Percentiles rank a stretch among this genome's conserved stretches.
Conservation (phyloP, 148 eudicot genomes). For the Camellia sinensis region DNA sequence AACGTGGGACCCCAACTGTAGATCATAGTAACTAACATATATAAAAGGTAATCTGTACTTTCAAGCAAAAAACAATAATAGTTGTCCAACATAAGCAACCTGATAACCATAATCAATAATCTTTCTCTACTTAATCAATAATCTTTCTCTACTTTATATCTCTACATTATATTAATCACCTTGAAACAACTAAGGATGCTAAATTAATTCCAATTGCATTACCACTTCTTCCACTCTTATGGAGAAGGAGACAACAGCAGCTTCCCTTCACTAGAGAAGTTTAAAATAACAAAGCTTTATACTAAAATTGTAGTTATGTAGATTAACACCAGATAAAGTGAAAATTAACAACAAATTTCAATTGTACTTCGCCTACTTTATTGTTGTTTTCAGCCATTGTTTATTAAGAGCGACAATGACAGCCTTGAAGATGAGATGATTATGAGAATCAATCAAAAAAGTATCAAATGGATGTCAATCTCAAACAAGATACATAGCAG, state of each 20-base stretch:
- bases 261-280: slow-evolving; percentile 27
- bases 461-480: background rate
- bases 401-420: background rate
- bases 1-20: slow-evolving; percentile 8
- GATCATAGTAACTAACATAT: slow-evolving; percentile 9
- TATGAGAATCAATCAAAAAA: background rate
- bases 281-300: slow-evolving; percentile 26
- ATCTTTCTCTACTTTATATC: slow-evolving; percentile 8
- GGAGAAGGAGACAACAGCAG: slow-evolving; percentile 23
- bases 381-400: background rate
- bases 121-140: slow-evolving; percentile 15
- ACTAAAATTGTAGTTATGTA: background rate
- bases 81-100: slow-evolving; percentile 21
- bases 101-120: slow-evolving; percentile 16
- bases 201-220: slow-evolving; percentile 12
- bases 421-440: background rate
- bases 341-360: slow-evolving; percentile 3
- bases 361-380: background rate
- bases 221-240: slow-evolving; percentile 14
- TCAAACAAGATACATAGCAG: background rate
- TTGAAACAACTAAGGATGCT: slow-evolving; percentile 26
- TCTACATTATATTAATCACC: slow-evolving; percentile 9
- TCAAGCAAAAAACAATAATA: slow-evolving; percentile 28
- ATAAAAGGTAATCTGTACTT: slow-evolving; percentile 68
- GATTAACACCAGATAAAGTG: slow-evolving; percentile 16